Conservation (phyloP, 2,329 filamentous ascomycete genomes). For the Teratosphaeria nubilosa region DNA sequence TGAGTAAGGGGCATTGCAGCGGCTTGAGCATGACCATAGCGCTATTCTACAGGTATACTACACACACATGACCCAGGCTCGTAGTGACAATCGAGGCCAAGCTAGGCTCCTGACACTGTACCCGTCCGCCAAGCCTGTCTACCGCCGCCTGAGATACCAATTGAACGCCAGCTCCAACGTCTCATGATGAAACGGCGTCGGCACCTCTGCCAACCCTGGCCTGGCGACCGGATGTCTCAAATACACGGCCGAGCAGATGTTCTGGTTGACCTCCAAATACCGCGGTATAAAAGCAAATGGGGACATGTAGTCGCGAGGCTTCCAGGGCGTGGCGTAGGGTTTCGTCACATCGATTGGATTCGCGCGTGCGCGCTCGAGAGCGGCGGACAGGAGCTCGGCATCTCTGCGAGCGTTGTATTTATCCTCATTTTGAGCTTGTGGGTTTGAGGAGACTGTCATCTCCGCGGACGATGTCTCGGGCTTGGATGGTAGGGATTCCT, state of each 20-base stretch:
- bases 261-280: slow-evolving; percentile 96
- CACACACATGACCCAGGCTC: background rate
- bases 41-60: background rate
- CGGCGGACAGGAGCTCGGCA: slow-evolving; percentile 41
- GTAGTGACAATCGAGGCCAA: background rate
- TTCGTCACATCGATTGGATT: slow-evolving; percentile 69
- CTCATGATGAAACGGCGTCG: slow-evolving; percentile 64
- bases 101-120: background rate
- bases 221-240: slow-evolving; percentile 85
- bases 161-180: slow-evolving; percentile 77
- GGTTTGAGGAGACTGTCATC: slow-evolving; percentile 13
- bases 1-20: background rate
- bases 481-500: slow-evolving; percentile 16
- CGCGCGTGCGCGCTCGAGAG: slow-evolving; percentile 54
- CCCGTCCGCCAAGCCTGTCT: slow-evolving; percentile 21
- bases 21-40: background rate
- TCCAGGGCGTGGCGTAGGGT: slow-evolving; percentile 87
- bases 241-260: slow-evolving; percentile 91
- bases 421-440: slow-evolving; percentile 21
- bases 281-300: slow-evolving; percentile 90
- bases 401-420: slow-evolving; percentile 46
- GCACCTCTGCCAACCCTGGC: slow-evolving; percentile 61
- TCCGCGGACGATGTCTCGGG: slow-evolving; percentile 4
- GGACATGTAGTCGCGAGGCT: slow-evolving; percentile 73
- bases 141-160: slow-evolving; percentile 84